A percentile compares a stretch with the other conserved stretches of the same genome.
phyloP scores from a whole-genome alignment of 768 basidiomycete species.

The Lentinula raphanica region DNA sequence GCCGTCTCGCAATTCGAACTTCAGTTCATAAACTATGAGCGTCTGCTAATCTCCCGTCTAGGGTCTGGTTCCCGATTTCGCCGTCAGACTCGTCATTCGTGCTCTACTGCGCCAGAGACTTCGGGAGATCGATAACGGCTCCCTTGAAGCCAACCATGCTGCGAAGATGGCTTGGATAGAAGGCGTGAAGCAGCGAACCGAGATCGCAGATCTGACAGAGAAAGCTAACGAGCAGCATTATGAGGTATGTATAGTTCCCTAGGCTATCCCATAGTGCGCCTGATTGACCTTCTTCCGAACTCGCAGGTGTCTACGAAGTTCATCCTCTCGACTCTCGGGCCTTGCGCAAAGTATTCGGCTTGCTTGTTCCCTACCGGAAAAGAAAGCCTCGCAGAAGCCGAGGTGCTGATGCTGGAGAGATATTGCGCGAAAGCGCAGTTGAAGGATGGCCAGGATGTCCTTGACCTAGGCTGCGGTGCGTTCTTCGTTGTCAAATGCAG shows the following conservation, averaged over 20 bases:
- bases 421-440: constrained; percentile 64
- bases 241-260: constrained; percentile 42
- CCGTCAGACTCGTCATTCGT: constrained; percentile 42
- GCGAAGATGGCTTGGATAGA: constrained; percentile 65
- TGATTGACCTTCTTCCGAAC: neutral
- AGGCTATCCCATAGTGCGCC: neutral
- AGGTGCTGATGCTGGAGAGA: constrained; percentile 58
- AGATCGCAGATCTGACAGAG: constrained; percentile 57
- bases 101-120: constrained; percentile 47
- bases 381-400: constrained; percentile 59
- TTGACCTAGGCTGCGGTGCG: constrained; percentile 67
- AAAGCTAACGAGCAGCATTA: constrained; percentile 80
- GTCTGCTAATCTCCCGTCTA: constrained; percentile 13
- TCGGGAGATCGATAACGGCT: constrained; percentile 55
- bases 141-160: constrained; percentile 54
- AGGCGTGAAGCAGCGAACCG: constrained; percentile 38
- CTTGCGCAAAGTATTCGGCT: constrained; percentile 61
- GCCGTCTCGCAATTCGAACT: neutral
- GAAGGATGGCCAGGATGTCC: constrained; percentile 52
- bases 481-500: neutral
- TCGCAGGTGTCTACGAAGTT: constrained; percentile 53
- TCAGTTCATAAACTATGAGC: neutral
- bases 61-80: constrained; percentile 65
- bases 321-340: constrained; percentile 61
- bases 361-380: constrained; percentile 59